phyloP scores from a whole-genome alignment of 2,329 filamentous ascomycete species.

The Alternaria conjuncta region DNA sequence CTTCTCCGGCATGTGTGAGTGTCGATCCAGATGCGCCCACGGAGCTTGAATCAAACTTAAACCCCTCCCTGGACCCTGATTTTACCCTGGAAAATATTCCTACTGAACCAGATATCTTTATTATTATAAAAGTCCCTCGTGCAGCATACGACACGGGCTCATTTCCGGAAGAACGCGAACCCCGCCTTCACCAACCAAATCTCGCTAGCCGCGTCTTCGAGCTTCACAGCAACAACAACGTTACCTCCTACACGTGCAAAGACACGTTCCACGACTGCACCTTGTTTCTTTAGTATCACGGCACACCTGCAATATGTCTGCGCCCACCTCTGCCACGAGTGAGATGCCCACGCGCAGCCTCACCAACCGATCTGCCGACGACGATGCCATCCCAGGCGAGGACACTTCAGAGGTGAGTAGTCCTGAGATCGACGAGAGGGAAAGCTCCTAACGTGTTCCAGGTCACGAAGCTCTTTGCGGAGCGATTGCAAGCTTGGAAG shows the following conservation, averaged over 20 bases:
- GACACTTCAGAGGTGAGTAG: constrained; percentile 53
- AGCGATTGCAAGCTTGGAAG: constrained; percentile 94
- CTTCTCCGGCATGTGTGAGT: not conserved
- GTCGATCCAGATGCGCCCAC: constrained; percentile 2
- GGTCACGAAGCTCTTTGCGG: constrained; percentile 70
- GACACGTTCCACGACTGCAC: not conserved
- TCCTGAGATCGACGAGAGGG: accelerated
- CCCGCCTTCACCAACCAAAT: constrained; percentile 8
- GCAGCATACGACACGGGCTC: not conserved
- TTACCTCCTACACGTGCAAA: not conserved
- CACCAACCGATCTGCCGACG: constrained; percentile 45
- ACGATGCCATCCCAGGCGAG: constrained; percentile 57
- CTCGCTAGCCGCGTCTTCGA: constrained; percentile 5
- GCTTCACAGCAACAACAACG: constrained; percentile 2
- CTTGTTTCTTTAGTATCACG: not conserved
- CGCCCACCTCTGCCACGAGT: constrained; percentile 41
- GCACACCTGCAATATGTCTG: constrained; percentile 33
- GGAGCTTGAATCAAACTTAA: constrained; percentile 17
- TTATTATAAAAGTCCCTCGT: not conserved
- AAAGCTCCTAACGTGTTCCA: not conserved
- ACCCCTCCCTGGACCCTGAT: constrained; percentile 13
- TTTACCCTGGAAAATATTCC: not conserved
- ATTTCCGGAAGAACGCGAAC: constrained; percentile 6
- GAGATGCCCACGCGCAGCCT: constrained; percentile 38
- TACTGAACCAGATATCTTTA: not conserved